Evolutionary conservation across 73 alveolate genomes (phyloP), one percentile per base, ranked within the genome.

Genomic region (Durusdinium trenchii): DNA sequence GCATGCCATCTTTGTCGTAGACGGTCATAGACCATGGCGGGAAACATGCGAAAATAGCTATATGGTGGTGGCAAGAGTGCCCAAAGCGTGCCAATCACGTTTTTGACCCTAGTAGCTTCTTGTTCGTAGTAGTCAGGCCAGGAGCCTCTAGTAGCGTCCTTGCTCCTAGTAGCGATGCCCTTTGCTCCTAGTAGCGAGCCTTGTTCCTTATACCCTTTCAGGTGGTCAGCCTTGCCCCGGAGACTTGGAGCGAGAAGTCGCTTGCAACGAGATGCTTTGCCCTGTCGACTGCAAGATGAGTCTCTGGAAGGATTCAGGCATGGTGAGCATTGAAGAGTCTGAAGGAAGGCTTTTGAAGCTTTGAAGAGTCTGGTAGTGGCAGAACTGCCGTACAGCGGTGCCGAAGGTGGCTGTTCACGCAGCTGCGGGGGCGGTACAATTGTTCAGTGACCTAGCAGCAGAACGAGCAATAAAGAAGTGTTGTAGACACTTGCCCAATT

Each of bases 261-360:
- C 95, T 23, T 86, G 95, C 48, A 40, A 60, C 95, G 95, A 86
- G 62, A 40, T 20, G 52, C 46, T 43, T 32, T 86, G 95, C 61
- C 95, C 95, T 32, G 83, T 43, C 46, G 95, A 86, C 48, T 86
- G 95, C 95, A 16, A 86, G 50, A 86, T 86, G 95, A 86, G 95
- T 48, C 46, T 35, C 64, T 86, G 95, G 95, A 86, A 52, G 61
- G 84, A 86, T 32, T 35, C 60, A 30, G 95, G 95, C 30, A 43
- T n/a, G 64, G 36, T 32, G 67, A 26, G 23, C 28, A 3, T 12
- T 6, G 57, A 54, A 40, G 85, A n/a, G 73, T 60, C 7, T 12
- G 69, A 57, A 57, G 23, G 73, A 60, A 23, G 42, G 36, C 36
- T 2, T 40, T 75, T 36, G 10, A 9, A 42, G 82, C 40, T 62